Base-by-base conservation (phyloP, 441 rosid genomes). In the Croton laevigatus region DNA sequence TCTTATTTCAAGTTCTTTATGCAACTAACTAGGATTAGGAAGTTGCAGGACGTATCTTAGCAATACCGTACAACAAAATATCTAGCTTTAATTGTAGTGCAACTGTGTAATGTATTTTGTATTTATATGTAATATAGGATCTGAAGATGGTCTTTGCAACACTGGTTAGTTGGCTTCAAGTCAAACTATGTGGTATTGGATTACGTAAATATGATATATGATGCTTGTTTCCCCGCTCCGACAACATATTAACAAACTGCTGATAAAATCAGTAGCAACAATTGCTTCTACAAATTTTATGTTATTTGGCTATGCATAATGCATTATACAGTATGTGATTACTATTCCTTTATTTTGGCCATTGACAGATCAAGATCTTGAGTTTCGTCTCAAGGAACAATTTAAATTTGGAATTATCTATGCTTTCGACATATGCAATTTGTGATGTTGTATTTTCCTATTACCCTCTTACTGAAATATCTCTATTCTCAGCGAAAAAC, bases 401-500 rank as follows among this genome's bases (percentile, higher is more conserved):
- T 84, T 89, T 64, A 83, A 93, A 79, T 86, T 94, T 54, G 97
- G 98, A 74, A 82, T 94, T 80, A 90, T 90, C 72, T 97, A 95
- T 27, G 88, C 98, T 69, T 66, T 94, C 97, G 78, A 94, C 97
- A 46, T 93, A 94, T 74, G 95, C 98, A 42, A 86, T n/a, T 90
- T 73, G 97, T 82, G 59, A 87, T 94, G 72, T 90, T 97, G 98
- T 94, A 82, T 36, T 62, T 74, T 66, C 79, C 57, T 70, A 4
- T 66, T 32, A 49, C 14, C 19, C 17, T 12, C 19, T 48, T 4
- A 14, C 17, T 48, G 52, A 48, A 6, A 48, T 48, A 11, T 48
- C 52, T 13, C 17, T 16, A 49, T 49, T 49, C 12, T 49, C 6
- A 8, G 8, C 53, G 5, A 17, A 2, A 49, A 49, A 49, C 2